Percentiles rank a stretch among this genome's conserved stretches.
Conservation (phyloP, 331 rosid genomes). For the Pyrus hybrid region DNA sequence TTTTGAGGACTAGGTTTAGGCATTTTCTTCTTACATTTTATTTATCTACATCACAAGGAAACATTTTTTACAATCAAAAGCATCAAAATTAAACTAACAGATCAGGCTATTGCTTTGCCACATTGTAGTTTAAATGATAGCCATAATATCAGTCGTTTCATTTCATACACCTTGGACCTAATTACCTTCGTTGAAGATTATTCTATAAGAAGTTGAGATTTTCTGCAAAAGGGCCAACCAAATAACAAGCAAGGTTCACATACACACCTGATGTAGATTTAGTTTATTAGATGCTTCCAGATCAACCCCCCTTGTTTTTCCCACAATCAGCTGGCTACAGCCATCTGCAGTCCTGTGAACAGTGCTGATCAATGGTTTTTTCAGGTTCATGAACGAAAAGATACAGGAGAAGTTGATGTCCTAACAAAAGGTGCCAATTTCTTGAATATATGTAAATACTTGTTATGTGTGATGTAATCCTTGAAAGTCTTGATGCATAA, state of each 20-base stretch:
- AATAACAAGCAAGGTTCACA: background rate
- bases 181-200: background rate
- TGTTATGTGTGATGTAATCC: background rate
- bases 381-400: constrained; percentile 82
- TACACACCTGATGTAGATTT: background rate
- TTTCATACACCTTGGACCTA: background rate
- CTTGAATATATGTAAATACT: background rate
- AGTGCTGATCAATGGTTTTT: constrained; percentile 15
- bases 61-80: background rate
- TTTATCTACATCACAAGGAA: background rate
- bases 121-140: background rate
- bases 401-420: constrained; percentile 80
- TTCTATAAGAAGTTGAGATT: background rate
- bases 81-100: background rate
- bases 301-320: background rate
- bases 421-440: constrained; percentile 75
- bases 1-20: too few species aligned
- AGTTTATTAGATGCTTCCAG: background rate
- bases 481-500: background rate
- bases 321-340: background rate
- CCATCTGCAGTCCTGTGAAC: background rate
- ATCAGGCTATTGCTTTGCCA: too few species aligned
- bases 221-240: background rate
- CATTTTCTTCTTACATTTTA: too few species aligned
- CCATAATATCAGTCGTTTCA: background rate